phyloP scores from a whole-genome alignment of 2,329 filamentous ascomycete species.

The Aspergillus sp. region DNA sequence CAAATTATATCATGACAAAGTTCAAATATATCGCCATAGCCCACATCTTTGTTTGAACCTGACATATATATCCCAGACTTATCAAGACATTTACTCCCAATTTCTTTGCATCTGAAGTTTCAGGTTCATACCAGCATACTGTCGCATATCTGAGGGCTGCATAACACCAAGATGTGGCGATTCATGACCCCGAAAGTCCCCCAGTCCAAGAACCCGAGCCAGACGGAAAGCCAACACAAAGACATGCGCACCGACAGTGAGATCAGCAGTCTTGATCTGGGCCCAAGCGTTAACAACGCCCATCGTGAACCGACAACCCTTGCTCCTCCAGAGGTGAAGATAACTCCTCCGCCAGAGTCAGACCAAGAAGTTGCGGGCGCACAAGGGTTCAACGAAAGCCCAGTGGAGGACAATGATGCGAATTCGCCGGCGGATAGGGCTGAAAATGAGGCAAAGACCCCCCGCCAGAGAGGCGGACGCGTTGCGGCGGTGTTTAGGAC shows the following conservation, averaged over 20 bases:
- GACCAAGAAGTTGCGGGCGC: neutral
- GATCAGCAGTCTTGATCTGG: constrained; percentile 27
- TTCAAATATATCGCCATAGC: too few species aligned
- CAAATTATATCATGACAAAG: too few species aligned
- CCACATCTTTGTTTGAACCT: too few species aligned
- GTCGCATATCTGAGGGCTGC: neutral
- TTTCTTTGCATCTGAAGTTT: too few species aligned
- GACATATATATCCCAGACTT: too few species aligned
- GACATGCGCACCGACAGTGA: constrained; percentile 18
- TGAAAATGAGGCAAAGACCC: neutral
- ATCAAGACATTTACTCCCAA: too few species aligned
- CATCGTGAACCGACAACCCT: neutral
- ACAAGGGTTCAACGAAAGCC: neutral
- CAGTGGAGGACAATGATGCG: neutral
- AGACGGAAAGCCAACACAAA: neutral
- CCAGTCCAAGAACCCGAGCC: neutral
- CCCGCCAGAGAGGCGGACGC: neutral
- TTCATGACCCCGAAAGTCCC: neutral
- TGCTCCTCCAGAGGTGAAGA: neutral
- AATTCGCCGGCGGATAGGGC: neutral
- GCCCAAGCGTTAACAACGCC: constrained; percentile 12
- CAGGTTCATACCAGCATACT: neutral
- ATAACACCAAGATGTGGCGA: neutral
- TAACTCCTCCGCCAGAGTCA: neutral
- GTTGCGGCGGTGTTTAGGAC: neutral